Conservation (phyloP, 1,284 basidiomycete genomes). For the Ceratobasidium sp. region DNA sequence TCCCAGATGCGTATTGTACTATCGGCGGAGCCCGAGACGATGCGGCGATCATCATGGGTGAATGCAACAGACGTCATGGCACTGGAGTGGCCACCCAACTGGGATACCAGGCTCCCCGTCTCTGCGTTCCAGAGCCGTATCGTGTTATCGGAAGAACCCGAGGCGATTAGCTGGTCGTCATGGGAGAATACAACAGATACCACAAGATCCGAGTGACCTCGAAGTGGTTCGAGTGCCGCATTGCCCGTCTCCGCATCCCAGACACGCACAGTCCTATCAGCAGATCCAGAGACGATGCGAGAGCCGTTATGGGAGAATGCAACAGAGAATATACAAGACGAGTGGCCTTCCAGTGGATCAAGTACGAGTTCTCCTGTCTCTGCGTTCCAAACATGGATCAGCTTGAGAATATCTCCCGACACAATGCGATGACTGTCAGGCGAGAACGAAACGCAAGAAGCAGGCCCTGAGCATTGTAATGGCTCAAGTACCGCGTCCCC, state of each 20-base stretch:
- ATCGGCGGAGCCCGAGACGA: too few species aligned
- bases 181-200: conserved; percentile 37
- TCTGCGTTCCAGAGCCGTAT: too few species aligned
- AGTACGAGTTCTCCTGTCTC: conserved; percentile 23
- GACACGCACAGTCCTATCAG: conserved; percentile 37
- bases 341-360: conserved; percentile 43
- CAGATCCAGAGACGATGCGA: conserved; percentile 34
- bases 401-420: too few species aligned
- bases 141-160: conserved; percentile 11
- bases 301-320: conserved; percentile 42
- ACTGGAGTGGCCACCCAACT: too few species aligned
- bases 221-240: neutral
- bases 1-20: too few species aligned
- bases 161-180: conserved; percentile 34
- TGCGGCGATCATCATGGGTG: too few species aligned
- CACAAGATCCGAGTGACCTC: conserved; percentile 43
- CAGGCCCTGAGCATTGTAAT: too few species aligned
- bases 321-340: conserved; percentile 15
- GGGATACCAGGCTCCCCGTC: neutral
- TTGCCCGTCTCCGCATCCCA: conserved; percentile 30
- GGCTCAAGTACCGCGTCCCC: too few species aligned
- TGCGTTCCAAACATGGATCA: neutral
- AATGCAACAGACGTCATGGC: too few species aligned
- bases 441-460: too few species aligned
- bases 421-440: neutral